These are phyloP conservation scores for Didymella lethalis DNA, from an alignment of 2,329 filamentous ascomycete species.

Conservation along the genomic window DNA sequence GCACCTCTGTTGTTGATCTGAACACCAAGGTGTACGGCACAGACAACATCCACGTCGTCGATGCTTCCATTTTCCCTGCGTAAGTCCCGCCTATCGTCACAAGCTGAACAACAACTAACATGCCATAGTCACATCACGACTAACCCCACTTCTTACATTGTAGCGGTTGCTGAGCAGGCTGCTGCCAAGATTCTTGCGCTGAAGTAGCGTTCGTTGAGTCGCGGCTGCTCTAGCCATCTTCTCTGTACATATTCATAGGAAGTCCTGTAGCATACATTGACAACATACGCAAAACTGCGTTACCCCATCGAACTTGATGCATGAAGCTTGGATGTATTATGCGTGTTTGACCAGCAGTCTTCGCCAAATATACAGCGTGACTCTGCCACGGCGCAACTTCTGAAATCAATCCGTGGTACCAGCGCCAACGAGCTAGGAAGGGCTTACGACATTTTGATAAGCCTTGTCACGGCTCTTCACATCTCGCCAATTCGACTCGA, in stretches of 20 bases:
- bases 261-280: slow-evolving; percentile 11
- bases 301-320: too few relatives aligned
- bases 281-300: not conserved
- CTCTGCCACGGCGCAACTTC: not conserved
- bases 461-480: slow-evolving; percentile 43
- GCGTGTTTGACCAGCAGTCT: not conserved
- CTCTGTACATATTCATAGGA: slow-evolving; percentile 17
- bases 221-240: slow-evolving; percentile 1
- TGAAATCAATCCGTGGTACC: not conserved
- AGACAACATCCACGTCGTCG: slow-evolving; percentile 57
- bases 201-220: slow-evolving; percentile 4
- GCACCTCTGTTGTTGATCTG: slow-evolving; percentile 58
- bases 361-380: too few relatives aligned
- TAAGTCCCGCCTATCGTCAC: slow-evolving; percentile 20
- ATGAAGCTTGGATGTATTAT: not conserved
- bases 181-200: slow-evolving; percentile 50
- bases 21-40: slow-evolving; percentile 60
- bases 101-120: slow-evolving; percentile 22
- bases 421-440: not conserved
- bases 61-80: slow-evolving; percentile 58
- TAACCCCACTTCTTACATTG: slow-evolving; percentile 52
- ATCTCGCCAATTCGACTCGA: slow-evolving; percentile 41
- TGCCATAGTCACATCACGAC: slow-evolving; percentile 42
- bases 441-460: not conserved
- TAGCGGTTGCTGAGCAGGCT: slow-evolving; percentile 48